A percentile compares a stretch with the other conserved stretches of the same genome.
Conservation (phyloP, 2,329 filamentous ascomycete species). For the Diaporthe sp. region DNA sequence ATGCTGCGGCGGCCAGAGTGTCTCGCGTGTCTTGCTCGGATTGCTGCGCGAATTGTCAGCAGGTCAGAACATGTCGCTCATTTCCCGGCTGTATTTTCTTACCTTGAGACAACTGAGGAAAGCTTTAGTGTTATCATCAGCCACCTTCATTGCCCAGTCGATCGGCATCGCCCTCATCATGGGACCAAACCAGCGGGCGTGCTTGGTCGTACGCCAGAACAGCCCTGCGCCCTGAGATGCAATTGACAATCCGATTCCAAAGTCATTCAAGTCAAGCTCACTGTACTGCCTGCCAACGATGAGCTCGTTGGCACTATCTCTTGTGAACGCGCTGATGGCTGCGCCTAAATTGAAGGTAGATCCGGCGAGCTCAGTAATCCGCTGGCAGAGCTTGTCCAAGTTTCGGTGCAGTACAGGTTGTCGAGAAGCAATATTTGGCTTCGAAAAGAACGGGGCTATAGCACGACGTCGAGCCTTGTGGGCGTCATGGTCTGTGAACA, state of each 20-base stretch:
- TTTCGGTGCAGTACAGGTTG: conserved; percentile 26
- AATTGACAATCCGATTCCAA: conserved; percentile 31
- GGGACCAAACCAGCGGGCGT: conserved; percentile 41
- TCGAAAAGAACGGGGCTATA: conserved; percentile 23
- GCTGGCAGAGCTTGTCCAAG: conserved; percentile 33
- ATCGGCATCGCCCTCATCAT: conserved; percentile 36
- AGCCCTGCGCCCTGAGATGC: conserved; percentile 34
- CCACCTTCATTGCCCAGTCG: conserved; percentile 33
- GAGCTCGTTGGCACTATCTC: conserved; percentile 40
- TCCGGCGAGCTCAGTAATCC: conserved; percentile 6
- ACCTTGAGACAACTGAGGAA: conserved; percentile 23
- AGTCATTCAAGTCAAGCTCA: conserved; percentile 38
- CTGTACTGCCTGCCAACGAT: conserved; percentile 37
- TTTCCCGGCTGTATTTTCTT: neutral
- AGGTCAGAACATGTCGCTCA: neutral
- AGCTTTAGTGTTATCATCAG: conserved; percentile 27
- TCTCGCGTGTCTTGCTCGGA: conserved; percentile 28
- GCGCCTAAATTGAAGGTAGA: conserved; percentile 38
- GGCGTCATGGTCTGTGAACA: conserved; percentile 19
- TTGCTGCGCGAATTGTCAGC: neutral
- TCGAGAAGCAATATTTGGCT: conserved; percentile 9
- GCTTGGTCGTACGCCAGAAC: conserved; percentile 41
- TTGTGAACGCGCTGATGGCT: conserved; percentile 38
- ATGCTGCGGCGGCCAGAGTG: neutral
- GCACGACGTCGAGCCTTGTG: conserved; percentile 31